phyloP scores from a whole-genome alignment of 1,284 basidiomycete species.

The Trametes pubescens region DNA sequence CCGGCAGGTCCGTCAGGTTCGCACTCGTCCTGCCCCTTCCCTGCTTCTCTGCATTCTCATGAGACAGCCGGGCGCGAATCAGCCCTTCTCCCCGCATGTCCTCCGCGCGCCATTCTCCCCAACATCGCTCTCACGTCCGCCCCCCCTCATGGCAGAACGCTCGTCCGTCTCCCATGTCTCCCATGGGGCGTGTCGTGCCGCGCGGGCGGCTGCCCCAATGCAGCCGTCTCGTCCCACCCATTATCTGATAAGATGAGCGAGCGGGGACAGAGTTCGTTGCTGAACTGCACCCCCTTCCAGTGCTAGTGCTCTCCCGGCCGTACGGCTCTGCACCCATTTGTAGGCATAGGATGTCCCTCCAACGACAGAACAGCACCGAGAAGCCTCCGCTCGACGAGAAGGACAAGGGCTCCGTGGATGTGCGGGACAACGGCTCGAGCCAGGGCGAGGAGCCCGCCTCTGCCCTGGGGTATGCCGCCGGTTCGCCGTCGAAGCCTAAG shows the following conservation, averaged over 20 bases:
- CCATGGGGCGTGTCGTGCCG: constrained; percentile 15
- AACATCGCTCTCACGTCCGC: constrained; percentile 21
- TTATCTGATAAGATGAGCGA: constrained; percentile 46
- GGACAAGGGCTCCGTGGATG: constrained; percentile 37
- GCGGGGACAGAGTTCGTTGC: not conserved
- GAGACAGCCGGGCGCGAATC: constrained; percentile 1
- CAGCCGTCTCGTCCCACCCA: constrained; percentile 13
- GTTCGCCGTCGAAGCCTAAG: constrained; percentile 28
- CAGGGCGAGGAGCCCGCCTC: constrained; percentile 20
- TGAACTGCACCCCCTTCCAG: constrained; percentile 26
- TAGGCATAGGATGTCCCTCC: constrained; percentile 27
- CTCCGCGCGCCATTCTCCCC: constrained; percentile 11
- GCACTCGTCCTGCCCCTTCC: not conserved
- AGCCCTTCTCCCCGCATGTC: not conserved
- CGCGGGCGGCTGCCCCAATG: constrained; percentile 7
- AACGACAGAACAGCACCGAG: constrained; percentile 26
- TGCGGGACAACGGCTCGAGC: constrained; percentile 28
- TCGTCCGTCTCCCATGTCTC: constrained; percentile 22
- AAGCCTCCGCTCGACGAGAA: constrained; percentile 37
- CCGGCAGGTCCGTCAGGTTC: constrained; percentile 6
- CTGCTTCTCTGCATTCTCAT: constrained; percentile 9
- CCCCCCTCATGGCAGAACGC: constrained; percentile 7
- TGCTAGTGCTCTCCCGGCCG: constrained; percentile 12
- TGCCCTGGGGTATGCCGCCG: constrained; percentile 23
- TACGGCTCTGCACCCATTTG: not conserved